Evolutionary conservation across 2,329 filamentous ascomycete species (phyloP).

Genomic region (Thermomyces lanuginosus): DNA sequence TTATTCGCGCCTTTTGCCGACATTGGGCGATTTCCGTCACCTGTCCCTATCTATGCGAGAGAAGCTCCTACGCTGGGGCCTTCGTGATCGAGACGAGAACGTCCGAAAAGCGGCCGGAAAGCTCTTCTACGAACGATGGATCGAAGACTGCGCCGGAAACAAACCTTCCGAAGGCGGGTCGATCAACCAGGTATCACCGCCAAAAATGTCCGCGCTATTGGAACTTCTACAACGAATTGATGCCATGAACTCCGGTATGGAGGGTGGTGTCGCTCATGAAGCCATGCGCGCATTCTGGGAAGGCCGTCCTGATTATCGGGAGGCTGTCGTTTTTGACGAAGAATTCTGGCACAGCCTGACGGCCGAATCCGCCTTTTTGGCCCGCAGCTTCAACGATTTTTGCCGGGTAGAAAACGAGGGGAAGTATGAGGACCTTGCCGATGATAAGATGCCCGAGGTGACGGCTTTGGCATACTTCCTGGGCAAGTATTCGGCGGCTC

Average conservation of each 20-base stretch:
- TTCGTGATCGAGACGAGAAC: constrained; percentile 84
- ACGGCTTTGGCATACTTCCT: constrained; percentile 79
- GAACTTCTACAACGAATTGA: constrained; percentile 91
- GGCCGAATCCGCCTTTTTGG: constrained; percentile 78
- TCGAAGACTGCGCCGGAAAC: constrained; percentile 74
- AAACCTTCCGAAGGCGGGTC: constrained; percentile 40
- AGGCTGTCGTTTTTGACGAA: constrained; percentile 29
- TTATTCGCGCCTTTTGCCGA: constrained; percentile 73
- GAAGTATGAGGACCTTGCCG: constrained; percentile 58
- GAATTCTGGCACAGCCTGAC: constrained; percentile 34
- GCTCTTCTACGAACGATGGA: constrained; percentile 90
- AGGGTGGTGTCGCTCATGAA: constrained; percentile 78
- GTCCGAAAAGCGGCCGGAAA: constrained; percentile 82
- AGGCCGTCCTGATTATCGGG: constrained; percentile 49
- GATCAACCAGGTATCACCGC: constrained; percentile 35
- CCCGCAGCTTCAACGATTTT: constrained; percentile 85
- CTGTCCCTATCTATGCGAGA: constrained; percentile 86
- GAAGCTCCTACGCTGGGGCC: constrained; percentile 85
- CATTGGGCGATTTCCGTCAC: constrained; percentile 84
- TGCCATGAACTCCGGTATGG: constrained; percentile 73
- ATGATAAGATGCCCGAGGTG: constrained; percentile 91
- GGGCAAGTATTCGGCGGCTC: constrained; percentile 54
- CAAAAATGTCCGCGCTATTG: constrained; percentile 65
- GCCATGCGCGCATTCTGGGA: constrained; percentile 97
- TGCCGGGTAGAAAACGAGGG: constrained; percentile 59